These are phyloP conservation scores for Thermoascus crustaceus DNA, from an alignment of 2,329 filamentous ascomycete species.

Conservation along the genomic window DNA sequence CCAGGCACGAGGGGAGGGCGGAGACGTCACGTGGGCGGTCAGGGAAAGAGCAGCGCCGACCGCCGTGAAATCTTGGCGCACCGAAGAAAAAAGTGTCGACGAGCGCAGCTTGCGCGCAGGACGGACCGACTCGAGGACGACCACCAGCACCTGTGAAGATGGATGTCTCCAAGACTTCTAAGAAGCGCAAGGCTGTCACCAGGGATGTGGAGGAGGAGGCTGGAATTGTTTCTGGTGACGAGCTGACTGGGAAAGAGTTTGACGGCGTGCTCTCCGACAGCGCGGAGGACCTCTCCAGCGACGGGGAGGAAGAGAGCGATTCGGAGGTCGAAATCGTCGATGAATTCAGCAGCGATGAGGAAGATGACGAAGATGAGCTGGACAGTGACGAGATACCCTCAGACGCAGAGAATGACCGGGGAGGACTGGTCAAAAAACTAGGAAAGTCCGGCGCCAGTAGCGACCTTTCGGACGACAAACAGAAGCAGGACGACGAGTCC, in stretches of 20 bases:
- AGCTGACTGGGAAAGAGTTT: slow-evolving; percentile 42
- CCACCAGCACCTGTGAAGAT: slow-evolving; percentile 16
- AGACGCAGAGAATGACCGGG: slow-evolving; percentile 30
- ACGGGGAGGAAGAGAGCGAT: slow-evolving; percentile 31
- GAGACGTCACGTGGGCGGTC: slow-evolving; percentile 33
- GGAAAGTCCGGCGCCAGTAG: neutral
- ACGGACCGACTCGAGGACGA: slow-evolving; percentile 7
- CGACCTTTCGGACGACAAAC: slow-evolving; percentile 2
- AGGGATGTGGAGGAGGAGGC: slow-evolving; percentile 43
- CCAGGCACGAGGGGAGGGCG: slow-evolving; percentile 13
- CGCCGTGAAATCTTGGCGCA: slow-evolving; percentile 6
- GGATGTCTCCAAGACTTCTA: slow-evolving; percentile 33
- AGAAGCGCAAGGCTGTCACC: slow-evolving; percentile 59
- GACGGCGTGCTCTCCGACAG: slow-evolving; percentile 37
- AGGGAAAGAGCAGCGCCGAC: slow-evolving; percentile 8
- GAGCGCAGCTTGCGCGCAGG: slow-evolving; percentile 9
- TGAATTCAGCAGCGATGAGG: slow-evolving; percentile 42
- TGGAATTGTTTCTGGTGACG: slow-evolving; percentile 51
- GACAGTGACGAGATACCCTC: slow-evolving; percentile 46
- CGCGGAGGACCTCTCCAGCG: slow-evolving; percentile 31
- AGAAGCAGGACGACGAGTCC: slow-evolving; percentile 11
- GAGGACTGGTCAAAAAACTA: neutral
- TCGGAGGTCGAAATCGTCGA: slow-evolving; percentile 49
- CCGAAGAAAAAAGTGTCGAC: slow-evolving; percentile 18
- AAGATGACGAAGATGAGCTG: slow-evolving; percentile 42